Base-by-base conservation (phyloP, 2,329 filamentous ascomycete genomes). In the Colletotrichum tabaci region DNA sequence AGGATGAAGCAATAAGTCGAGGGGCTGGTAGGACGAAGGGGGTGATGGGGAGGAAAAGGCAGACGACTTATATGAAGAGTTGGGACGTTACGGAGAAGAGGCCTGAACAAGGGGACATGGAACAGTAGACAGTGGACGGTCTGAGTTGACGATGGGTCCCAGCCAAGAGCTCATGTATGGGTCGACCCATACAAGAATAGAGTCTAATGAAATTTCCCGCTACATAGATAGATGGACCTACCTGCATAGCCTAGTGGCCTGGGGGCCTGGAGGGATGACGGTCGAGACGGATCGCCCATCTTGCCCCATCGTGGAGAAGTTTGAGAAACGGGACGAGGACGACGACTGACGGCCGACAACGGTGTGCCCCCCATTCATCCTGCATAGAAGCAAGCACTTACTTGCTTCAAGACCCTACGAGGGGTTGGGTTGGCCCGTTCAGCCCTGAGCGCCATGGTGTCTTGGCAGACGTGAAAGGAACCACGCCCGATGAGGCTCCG, bases 291-390 rank as follows among this genome's bases (percentile, higher is more conserved):
- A 49, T 68, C 38, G 47, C 21, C 44, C 30, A 35, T 49, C 61
- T 38, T 60, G 55, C n/a, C 67, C 58, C 67, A 65, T 60, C 61
- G 57, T 66, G 46, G 55, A 61, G 44, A 40, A 60, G 53, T 52
- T 57, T 69, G 57, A 62, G 68, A 13, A 71, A 67, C 57, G 57
- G 64, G 68, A 71, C 50, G 68, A 53, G 42, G 57, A 62, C 57
- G 44, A 67, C 15, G 44, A 42, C 62, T 64, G 44, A 57, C 30
- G 18, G n/a, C 60, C 46, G 44, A 30, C 21, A 26, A 42, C 26
- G 18, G 15, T 38, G 16, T 40, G 12, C 8, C 12, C 18, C 52
- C 35, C 47, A 16, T 49, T 26, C 47, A 30, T n/a, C 38, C 30
- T n/a, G 55, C 67, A 42, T 35, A 30, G 52, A 40, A 61, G 52